Evolutionary conservation across 495 filamentous ascomycete genomes (phyloP), one percentile per base, ranked within the genome.

Genomic region (Neurospora sp.): DNA sequence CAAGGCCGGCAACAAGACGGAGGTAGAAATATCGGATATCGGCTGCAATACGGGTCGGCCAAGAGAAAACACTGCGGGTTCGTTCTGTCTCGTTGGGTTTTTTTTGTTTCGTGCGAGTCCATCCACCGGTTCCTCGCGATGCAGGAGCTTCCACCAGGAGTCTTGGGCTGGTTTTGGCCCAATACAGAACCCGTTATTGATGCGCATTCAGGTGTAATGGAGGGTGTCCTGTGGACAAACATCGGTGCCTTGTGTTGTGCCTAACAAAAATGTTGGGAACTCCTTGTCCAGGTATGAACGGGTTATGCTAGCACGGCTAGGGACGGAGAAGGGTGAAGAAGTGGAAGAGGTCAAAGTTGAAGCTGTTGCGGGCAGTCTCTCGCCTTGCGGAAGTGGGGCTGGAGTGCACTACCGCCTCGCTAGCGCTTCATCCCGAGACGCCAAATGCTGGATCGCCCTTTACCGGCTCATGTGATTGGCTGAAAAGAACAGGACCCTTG

Each of bases 341-440:
- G 14, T 44, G 41, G 41, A 44, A 44, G 41, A 59, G 53, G 53
- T 66, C 27, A 37, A 66, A 66, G 53, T 35, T 66, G 27, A 61
- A 35, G 53, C 35, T 66, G 53, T 66, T 66, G 27, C 53, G 35
- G 53, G 27, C 53, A 66, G 53, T 31, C 11, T 61, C 22, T 61
- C 53, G 20, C 53, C 53, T 61, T 27, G n/a, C 9, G 53, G 27
- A 35, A 66, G 53, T 66, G 53, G 53, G 53, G 53, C 5, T 22
- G 68, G 74, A 69, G 71, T 71, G 68, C 40, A 41, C 76, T 77
- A 76, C 72, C 75, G 39, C 61, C 76, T 76, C 79, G 76, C 78
- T 79, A 75, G 75, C 78, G 79, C 79, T 79, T 79, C 79, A 81
- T 81, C 76, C 78, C 79, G 79, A 79, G 78, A 81, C 79, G 70